Conservation (phyloP, 805 yeast genomes). For the Schizosaccharomyces cryophilus region DNA sequence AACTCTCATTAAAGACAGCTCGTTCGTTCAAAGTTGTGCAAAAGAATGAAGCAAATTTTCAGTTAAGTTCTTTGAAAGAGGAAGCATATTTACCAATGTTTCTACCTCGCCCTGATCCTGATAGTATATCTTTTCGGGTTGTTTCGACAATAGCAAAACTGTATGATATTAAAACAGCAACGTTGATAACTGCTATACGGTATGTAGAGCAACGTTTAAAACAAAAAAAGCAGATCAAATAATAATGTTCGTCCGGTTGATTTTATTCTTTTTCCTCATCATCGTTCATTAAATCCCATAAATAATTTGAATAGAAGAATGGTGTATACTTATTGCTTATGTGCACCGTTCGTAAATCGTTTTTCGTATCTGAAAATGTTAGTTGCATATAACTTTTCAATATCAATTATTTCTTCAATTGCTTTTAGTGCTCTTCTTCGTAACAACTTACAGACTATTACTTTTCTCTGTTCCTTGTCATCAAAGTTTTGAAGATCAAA, state of each 20-base stretch:
- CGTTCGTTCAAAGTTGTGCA: neutral
- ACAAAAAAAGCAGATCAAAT: neutral
- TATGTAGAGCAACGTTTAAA: neutral
- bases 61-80: neutral
- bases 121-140: neutral
- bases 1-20: neutral
- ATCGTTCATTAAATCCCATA: slow-evolving; percentile 33
- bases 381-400: neutral
- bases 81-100: neutral
- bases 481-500: slow-evolving; percentile 6
- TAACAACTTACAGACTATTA: slow-evolving; percentile 6
- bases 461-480: slow-evolving; percentile 6
- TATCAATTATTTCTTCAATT: neutral
- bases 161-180: neutral
- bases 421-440: neutral
- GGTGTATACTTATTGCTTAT: slow-evolving; percentile 28
- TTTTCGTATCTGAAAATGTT: slow-evolving; percentile 2
- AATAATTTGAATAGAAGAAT: slow-evolving; percentile 43
- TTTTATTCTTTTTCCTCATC: neutral
- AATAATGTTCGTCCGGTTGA: neutral
- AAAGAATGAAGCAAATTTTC: neutral
- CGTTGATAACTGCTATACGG: neutral
- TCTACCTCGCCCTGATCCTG: neutral
- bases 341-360: slow-evolving; percentile 7
- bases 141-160: neutral